These are phyloP conservation scores for Cymodocea nodosa DNA, from an alignment of 116 monocot species.

Conservation along the genomic window DNA sequence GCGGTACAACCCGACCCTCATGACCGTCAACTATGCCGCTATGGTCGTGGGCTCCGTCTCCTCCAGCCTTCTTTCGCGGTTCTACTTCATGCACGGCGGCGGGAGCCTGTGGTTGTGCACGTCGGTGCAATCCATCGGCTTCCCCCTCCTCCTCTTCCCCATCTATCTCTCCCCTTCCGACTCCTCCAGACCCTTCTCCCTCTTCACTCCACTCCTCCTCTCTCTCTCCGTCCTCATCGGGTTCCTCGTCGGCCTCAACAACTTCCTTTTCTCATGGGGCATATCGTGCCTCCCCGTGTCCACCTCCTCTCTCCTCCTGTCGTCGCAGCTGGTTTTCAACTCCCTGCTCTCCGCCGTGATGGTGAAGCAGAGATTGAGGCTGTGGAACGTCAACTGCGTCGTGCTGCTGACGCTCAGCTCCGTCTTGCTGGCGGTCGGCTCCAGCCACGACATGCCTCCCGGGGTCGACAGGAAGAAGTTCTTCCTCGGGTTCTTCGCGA, in stretches of 20 bases:
- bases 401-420: slow-evolving; percentile 43
- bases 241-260: slow-evolving; percentile 46
- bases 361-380: slow-evolving; percentile 28
- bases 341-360: slow-evolving; percentile 37
- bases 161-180: slow-evolving; percentile 12
- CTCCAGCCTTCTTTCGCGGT: slow-evolving; percentile 22
- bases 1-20: background rate
- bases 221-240: slow-evolving; percentile 23
- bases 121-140: slow-evolving; percentile 22
- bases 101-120: slow-evolving; percentile 21
- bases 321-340: slow-evolving; percentile 57
- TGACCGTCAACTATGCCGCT: slow-evolving; percentile 9
- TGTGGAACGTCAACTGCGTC: slow-evolving; percentile 47
- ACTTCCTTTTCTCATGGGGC: slow-evolving; percentile 53
- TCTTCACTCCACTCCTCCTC: slow-evolving; percentile 19
- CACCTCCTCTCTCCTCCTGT: slow-evolving; percentile 53
- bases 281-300: slow-evolving; percentile 59
- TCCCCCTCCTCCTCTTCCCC: slow-evolving; percentile 19
- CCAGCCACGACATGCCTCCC: slow-evolving; percentile 20
- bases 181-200: slow-evolving; percentile 17
- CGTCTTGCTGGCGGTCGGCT: slow-evolving; percentile 22
- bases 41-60: slow-evolving; percentile 22
- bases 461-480: slow-evolving; percentile 23
- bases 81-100: slow-evolving; percentile 28
- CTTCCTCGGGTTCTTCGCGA: slow-evolving; percentile 38